A percentile compares a stretch with the other conserved stretches of the same genome.
Evolutionary conservation across 176 grass and related monocot species (phyloP).

Genomic region (Avena insularis): DNA sequence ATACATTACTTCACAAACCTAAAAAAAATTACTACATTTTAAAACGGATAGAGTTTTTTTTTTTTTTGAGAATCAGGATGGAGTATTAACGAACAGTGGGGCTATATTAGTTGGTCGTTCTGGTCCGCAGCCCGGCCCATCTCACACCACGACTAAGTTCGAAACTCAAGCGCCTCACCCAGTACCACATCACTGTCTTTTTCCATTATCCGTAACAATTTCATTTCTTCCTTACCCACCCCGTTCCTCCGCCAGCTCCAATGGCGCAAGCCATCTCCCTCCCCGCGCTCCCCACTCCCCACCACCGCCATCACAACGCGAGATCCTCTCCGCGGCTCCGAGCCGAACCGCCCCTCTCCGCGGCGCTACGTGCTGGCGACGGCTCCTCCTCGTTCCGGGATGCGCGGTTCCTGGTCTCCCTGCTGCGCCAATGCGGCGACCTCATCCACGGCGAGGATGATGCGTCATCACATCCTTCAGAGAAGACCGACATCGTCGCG

Average conservation of each 20-base stretch:
- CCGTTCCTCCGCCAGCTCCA: conserved; percentile 5
- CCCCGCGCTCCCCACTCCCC: conserved; percentile 42
- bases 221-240: neutral
- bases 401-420: conserved; percentile 50
- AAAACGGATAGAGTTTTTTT: too few species aligned
- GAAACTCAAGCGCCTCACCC: neutral
- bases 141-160: neutral
- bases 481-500: neutral
- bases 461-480: neutral
- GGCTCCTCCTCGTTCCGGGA: conserved; percentile 37
- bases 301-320: conserved; percentile 28
- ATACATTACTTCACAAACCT: too few species aligned
- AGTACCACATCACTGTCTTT: neutral
- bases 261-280: conserved; percentile 76
- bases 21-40: too few species aligned
- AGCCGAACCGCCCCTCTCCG: conserved; percentile 17
- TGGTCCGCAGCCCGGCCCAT: neutral
- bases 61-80: too few species aligned
- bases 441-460: neutral
- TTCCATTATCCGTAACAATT: conserved; percentile 11
- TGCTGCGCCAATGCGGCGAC: conserved; percentile 58
- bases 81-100: too few species aligned
- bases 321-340: conserved; percentile 35
- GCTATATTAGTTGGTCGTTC: neutral
- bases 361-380: conserved; percentile 44